Conservation (phyloP, 2,329 filamentous ascomycete genomes). For the Ophiostoma sp. region DNA sequence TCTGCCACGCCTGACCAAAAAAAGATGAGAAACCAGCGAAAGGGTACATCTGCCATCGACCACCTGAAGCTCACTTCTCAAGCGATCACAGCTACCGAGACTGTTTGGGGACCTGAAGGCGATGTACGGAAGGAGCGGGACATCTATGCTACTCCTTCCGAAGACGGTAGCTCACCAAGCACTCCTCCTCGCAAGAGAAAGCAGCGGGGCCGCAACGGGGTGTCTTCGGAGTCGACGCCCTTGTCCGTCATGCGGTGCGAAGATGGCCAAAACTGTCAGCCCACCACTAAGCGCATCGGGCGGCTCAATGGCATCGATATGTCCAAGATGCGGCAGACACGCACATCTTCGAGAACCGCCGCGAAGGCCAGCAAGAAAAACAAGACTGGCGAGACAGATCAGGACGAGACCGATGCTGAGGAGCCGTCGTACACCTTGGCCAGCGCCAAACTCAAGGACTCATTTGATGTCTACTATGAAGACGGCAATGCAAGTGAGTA, state of each 20-base stretch:
- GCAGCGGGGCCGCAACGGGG: not conserved
- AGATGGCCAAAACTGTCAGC: not conserved
- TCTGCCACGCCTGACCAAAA: conserved; percentile 68
- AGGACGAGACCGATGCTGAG: conserved; percentile 14
- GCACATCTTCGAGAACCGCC: not conserved
- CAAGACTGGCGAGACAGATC: not conserved
- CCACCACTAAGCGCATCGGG: conserved; percentile 14
- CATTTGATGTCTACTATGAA: conserved; percentile 24
- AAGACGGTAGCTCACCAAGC: conserved; percentile 47
- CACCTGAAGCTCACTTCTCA: conserved; percentile 61
- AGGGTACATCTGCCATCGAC: conserved; percentile 63
- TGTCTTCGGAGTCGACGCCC: not conserved
- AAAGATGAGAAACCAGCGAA: conserved; percentile 71
- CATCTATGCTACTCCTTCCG: conserved; percentile 56
- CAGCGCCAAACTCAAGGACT: not conserved
- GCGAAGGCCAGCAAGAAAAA: not conserved
- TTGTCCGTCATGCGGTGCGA: not conserved
- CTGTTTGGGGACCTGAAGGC: conserved; percentile 54
- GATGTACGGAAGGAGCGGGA: conserved; percentile 48
- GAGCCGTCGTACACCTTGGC: conserved; percentile 5
- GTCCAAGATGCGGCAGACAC: conserved; percentile 9
- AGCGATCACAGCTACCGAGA: conserved; percentile 58
- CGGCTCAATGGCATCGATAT: conserved; percentile 2
- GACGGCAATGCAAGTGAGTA: conserved; percentile 20
- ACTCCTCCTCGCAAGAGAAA: conserved; percentile 25